Percentiles rank a stretch among this genome's conserved stretches.
phyloP scores from a whole-genome alignment of 495 filamentous ascomycete species.

The Aspergillus incahuasiensis region DNA sequence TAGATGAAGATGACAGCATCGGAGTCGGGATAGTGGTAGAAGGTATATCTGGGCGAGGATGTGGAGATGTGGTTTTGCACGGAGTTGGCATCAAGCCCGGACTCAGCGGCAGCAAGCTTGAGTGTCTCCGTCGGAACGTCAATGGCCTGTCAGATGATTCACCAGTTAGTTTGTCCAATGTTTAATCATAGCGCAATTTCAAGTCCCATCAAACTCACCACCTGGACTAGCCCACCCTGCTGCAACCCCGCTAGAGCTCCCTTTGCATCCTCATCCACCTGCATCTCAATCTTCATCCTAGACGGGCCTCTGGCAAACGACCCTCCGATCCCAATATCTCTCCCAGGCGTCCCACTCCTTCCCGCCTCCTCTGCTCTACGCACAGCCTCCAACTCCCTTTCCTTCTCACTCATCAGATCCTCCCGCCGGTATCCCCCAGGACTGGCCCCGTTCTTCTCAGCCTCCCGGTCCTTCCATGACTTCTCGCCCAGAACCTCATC shows the following conservation, averaged over 20 bases:
- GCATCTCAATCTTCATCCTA: slow-evolving; percentile 58
- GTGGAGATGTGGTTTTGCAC: slow-evolving; percentile 62
- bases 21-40: slow-evolving; percentile 68
- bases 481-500: slow-evolving; percentile 60
- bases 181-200: slow-evolving; percentile 6
- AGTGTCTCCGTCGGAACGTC: slow-evolving; percentile 76
- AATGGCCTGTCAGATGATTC: slow-evolving; percentile 32
- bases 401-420: slow-evolving; percentile 84
- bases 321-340: slow-evolving; percentile 51
- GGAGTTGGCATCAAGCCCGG: slow-evolving; percentile 47
- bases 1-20: slow-evolving; percentile 85
- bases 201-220: slow-evolving; percentile 54
- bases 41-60: slow-evolving; percentile 83
- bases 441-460: slow-evolving; percentile 40
- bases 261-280: slow-evolving; percentile 63
- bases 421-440: slow-evolving; percentile 29
- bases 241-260: slow-evolving; percentile 57
- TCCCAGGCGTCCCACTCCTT: slow-evolving; percentile 60
- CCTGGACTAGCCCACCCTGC: slow-evolving; percentile 65
- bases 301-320: slow-evolving; percentile 54
- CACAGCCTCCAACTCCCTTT: slow-evolving; percentile 70
- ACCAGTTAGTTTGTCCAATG: slow-evolving; percentile 23
- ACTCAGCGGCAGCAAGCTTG: slow-evolving; percentile 56
- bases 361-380: slow-evolving; percentile 77
- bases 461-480: slow-evolving; percentile 75